These are phyloP conservation scores for Aquilaria yunnanensis DNA, from an alignment of 345 rosid genomes.

Conservation along the genomic window DNA sequence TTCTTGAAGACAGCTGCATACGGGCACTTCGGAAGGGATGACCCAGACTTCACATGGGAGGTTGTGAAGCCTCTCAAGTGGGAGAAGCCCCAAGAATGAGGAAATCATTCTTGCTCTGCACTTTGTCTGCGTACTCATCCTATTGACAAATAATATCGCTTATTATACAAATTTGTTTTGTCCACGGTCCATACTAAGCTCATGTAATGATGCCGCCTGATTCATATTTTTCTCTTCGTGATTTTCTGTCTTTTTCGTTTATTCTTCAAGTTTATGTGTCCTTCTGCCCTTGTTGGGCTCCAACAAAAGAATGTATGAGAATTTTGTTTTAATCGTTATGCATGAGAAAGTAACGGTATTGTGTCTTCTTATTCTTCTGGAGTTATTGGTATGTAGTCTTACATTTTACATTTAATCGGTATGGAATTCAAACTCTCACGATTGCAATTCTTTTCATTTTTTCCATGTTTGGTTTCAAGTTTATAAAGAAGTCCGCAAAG, in stretches of 20 bases:
- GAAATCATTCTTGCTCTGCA: constrained; percentile 3
- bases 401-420: too few species aligned
- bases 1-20: constrained; percentile 83
- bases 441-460: too few species aligned
- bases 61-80: constrained; percentile 72
- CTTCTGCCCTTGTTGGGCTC: not conserved
- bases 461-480: too few species aligned
- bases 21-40: constrained; percentile 81
- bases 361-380: not conserved
- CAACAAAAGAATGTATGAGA: constrained; percentile 12
- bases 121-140: constrained; percentile 7
- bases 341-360: constrained; percentile 6
- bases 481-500: too few species aligned
- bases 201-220: constrained; percentile 18
- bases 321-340: constrained; percentile 13
- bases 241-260: not conserved
- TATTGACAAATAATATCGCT: constrained; percentile 21
- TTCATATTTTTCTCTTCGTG: constrained; percentile 7
- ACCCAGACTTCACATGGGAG: constrained; percentile 79
- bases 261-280: not conserved
- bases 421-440: too few species aligned
- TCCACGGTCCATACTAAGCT: constrained; percentile 13
- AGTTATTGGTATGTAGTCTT: too few species aligned
- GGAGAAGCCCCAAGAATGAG: constrained; percentile 50
- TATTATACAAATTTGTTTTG: not conserved